Evolutionary conservation across 805 yeast species (phyloP).

Genomic region (Scheffersomyces spartinae): DNA sequence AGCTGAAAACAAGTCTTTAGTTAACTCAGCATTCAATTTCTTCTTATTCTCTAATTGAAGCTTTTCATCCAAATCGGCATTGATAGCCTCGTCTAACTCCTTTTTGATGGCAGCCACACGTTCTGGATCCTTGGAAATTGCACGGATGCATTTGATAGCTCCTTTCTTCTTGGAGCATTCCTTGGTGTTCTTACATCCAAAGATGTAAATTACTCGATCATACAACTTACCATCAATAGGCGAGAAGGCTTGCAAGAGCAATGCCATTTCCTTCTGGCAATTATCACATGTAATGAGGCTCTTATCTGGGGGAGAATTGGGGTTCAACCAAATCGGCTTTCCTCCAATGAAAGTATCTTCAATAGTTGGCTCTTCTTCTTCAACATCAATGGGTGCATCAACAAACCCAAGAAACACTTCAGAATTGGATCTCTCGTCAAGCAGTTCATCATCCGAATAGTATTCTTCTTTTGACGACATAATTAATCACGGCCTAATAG

Average conservation of each 20-base stretch:
- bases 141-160: slow-evolving; percentile 65
- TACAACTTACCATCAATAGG: slow-evolving; percentile 63
- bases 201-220: slow-evolving; percentile 73
- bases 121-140: slow-evolving; percentile 49
- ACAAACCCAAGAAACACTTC: slow-evolving; percentile 50
- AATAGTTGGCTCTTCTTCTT: slow-evolving; percentile 31
- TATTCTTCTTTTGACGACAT: slow-evolving; percentile 35
- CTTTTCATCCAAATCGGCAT: slow-evolving; percentile 26
- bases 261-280: slow-evolving; percentile 52
- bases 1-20: slow-evolving; percentile 6
- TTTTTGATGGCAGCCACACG: slow-evolving; percentile 27
- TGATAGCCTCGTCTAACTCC: slow-evolving; percentile 18
- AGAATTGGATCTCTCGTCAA: slow-evolving; percentile 17
- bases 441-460: slow-evolving; percentile 40
- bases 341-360: slow-evolving; percentile 83
- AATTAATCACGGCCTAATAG: too few species aligned
- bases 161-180: slow-evolving; percentile 62
- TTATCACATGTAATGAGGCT: slow-evolving; percentile 49
- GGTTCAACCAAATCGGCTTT: slow-evolving; percentile 50
- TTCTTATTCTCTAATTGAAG: slow-evolving; percentile 32
- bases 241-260: slow-evolving; percentile 71
- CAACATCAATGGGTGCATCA: slow-evolving; percentile 43
- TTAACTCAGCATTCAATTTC: slow-evolving; percentile 28
- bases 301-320: slow-evolving; percentile 42
- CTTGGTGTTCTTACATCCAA: slow-evolving; percentile 49